phyloP scores from a whole-genome alignment of 2,329 filamentous ascomycete species.

The Penicillium sp. region DNA sequence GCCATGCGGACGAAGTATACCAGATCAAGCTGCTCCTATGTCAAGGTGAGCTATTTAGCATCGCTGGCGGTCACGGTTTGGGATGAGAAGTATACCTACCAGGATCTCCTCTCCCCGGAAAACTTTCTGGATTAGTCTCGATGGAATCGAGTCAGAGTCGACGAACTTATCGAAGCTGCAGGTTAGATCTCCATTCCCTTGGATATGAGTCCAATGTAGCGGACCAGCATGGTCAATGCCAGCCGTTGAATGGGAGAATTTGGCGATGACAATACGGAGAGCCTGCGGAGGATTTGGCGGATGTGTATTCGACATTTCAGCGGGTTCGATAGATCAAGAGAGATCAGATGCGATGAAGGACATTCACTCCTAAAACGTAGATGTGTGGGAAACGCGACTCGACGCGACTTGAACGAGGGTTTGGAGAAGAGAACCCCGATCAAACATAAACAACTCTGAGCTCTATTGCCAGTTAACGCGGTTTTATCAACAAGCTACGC shows the following conservation, averaged over 20 bases:
- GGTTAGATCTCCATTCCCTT: slow-evolving; percentile 35
- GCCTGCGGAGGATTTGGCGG: slow-evolving; percentile 13
- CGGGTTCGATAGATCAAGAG: not conserved
- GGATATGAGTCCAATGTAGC: slow-evolving; percentile 45
- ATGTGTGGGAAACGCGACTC: too few relatives aligned
- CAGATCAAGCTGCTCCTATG: slow-evolving; percentile 45
- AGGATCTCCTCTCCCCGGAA: slow-evolving; percentile 34
- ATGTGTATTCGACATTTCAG: slow-evolving; percentile 1
- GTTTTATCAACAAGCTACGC: too few relatives aligned
- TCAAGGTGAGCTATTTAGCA: not conserved
- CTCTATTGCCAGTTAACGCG: not conserved
- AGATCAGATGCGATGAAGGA: not conserved
- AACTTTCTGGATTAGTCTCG: slow-evolving; percentile 34
- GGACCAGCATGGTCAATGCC: slow-evolving; percentile 37
- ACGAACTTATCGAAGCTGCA: slow-evolving; percentile 36
- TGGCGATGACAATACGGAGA: slow-evolving; percentile 34
- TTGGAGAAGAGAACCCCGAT: not conserved
- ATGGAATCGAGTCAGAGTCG: slow-evolving; percentile 1
- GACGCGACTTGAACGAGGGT: too few relatives aligned
- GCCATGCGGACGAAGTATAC: slow-evolving; percentile 31
- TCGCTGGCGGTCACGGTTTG: not conserved
- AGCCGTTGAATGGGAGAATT: slow-evolving; percentile 46
- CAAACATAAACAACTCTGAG: not conserved
- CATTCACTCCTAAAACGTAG: not conserved
- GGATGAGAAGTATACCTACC: slow-evolving; percentile 37